Evolutionary conservation across 345 rosid species (phyloP), one percentile per base, ranked within the genome.

Genomic region (Rhizophora apiculata): DNA sequence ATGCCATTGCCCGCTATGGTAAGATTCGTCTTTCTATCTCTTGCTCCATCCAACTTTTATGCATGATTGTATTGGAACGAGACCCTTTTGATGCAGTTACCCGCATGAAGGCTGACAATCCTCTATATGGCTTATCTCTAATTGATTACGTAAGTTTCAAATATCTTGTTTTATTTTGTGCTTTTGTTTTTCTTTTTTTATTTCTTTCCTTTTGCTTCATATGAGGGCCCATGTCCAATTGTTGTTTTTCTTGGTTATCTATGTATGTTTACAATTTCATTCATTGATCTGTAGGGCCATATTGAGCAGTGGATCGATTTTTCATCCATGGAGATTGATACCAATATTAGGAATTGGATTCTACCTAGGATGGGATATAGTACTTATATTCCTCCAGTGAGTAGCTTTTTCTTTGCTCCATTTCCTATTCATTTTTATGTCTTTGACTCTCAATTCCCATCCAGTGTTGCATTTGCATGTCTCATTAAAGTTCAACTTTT

Each of bases 221-320:
- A 8, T 7, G 57, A 10, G 8, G n/a, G 57, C 57, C 0, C 0
- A 2, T n/a, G 57, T 8, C 2, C 37, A 0, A 13, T 3, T 13
- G 18, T 11, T 1, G 4, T 43, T 13, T 13, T 11, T 43, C 16
- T 43, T 13, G 16, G 49, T 43, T 3, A 15, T 3, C 49, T 19
- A 43, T 43, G 16, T 43, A 3, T 43, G 19, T 15, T 43, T 15
- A 43, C 49, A 43, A 15, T 13, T 43, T 43, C 3, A 43, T 3
- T 3, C 49, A 3, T 43, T 43, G 49, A 43, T 43, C 19, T 43
- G 18, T 64, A 96, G 99, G 99, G 82, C 37, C 96, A 24, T 53
- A 83, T 96, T 36, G 97, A 96, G 82, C 99, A 96, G 54, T 96
- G 99, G 99, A 92, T 85, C 74, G 98, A 96, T 71, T 92, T 96